phyloP scores from a whole-genome alignment of 805 yeast genomes.

The Yamadazyma philogaea region DNA sequence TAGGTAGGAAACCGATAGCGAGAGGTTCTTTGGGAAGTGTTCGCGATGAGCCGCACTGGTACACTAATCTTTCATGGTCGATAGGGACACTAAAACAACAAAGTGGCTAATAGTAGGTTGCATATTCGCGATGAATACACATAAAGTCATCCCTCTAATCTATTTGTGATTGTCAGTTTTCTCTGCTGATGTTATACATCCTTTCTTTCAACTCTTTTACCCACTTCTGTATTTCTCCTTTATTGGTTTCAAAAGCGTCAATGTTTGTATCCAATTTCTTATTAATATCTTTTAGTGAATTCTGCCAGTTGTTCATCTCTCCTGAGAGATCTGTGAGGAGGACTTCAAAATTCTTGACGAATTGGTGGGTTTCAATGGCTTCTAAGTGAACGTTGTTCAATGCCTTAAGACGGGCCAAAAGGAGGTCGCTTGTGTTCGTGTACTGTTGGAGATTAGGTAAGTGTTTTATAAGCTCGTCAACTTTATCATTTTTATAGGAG shows the following conservation, averaged over 20 bases:
- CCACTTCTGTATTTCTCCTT: slow-evolving; percentile 17
- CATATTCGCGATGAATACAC: no score
- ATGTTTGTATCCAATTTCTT: slow-evolving; percentile 23
- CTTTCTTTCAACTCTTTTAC: slow-evolving; percentile 15
- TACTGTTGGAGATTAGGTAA: slow-evolving; percentile 26
- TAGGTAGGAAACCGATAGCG: slow-evolving; percentile 1
- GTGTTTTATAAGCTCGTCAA: slow-evolving; percentile 24
- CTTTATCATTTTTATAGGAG: slow-evolving; percentile 13
- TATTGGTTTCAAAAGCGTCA: slow-evolving; percentile 22
- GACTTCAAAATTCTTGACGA: slow-evolving; percentile 25
- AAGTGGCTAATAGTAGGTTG: no score
- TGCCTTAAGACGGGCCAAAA: slow-evolving; percentile 28
- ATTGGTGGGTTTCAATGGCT: slow-evolving; percentile 25
- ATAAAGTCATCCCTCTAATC: neutral
- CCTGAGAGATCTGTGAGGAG: slow-evolving; percentile 21
- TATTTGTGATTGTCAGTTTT: neutral
- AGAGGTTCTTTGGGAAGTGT: neutral
- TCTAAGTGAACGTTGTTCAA: slow-evolving; percentile 33
- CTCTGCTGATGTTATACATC: neutral
- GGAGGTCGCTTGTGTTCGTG: slow-evolving; percentile 21
- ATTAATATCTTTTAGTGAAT: slow-evolving; percentile 20
- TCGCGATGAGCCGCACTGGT: neutral
- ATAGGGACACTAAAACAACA: no score
- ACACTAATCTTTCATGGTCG: no score
- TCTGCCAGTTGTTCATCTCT: slow-evolving; percentile 33